A percentile compares a stretch with the other conserved stretches of the same genome.
These are phyloP conservation scores for Zygotorulaspora florentina DNA, from an alignment of 805 yeast species.

Conservation along the genomic window DNA sequence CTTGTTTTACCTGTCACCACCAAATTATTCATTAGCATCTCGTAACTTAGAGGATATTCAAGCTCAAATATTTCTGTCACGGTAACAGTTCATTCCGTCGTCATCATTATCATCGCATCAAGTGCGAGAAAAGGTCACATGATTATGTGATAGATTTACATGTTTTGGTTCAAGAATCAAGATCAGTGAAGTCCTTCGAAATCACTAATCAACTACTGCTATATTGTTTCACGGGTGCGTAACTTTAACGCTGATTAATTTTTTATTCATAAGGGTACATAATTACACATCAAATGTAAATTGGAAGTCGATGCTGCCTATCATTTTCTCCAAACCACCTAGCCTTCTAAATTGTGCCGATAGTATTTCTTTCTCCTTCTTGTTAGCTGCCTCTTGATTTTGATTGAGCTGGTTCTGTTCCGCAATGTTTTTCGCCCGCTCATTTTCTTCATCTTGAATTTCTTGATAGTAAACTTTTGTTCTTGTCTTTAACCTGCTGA, in stretches of 20 bases:
- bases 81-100: no score
- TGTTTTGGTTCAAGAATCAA: no score
- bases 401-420: constrained; percentile 41
- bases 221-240: background rate
- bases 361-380: constrained; percentile 44
- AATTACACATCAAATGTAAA: constrained; percentile 36
- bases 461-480: constrained; percentile 73
- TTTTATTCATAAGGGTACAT: background rate
- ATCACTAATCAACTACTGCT: background rate
- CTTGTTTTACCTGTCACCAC: no score
- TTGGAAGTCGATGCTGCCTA: constrained; percentile 40
- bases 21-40: no score
- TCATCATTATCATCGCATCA: no score
- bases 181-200: no score
- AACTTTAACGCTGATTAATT: background rate
- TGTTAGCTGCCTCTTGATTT: constrained; percentile 40
- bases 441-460: constrained; percentile 52
- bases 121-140: no score
- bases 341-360: constrained; percentile 52
- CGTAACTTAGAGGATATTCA: no score
- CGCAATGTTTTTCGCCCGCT: constrained; percentile 53
- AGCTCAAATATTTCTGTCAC: no score
- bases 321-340: constrained; percentile 53
- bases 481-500: constrained; percentile 81
- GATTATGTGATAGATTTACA: no score